These are phyloP conservation scores for Cryptococcus sp. DNA, from an alignment of 1,284 basidiomycete genomes.

Conservation along the genomic window DNA sequence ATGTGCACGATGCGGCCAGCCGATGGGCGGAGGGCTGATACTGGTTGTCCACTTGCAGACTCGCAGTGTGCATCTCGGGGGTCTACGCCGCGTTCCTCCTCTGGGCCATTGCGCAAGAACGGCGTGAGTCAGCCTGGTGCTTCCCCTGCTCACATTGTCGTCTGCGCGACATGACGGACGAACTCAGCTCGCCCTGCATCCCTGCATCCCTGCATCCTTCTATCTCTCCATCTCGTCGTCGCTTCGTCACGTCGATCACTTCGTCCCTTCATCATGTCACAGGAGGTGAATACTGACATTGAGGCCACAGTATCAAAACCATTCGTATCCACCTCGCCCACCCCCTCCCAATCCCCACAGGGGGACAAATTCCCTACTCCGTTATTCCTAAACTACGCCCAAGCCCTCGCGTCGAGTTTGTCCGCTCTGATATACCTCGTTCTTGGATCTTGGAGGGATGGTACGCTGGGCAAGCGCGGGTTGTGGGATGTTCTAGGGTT, in stretches of 20 bases:
- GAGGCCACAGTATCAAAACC: constrained; percentile 72
- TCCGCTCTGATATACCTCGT: constrained; percentile 79
- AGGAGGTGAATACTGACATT: too few species aligned
- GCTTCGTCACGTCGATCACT: too few species aligned
- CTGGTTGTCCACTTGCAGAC: constrained; percentile 20
- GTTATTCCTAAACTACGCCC: constrained; percentile 82
- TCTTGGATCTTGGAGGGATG: constrained; percentile 48
- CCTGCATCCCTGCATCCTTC: not conserved
- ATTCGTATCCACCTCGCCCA: constrained; percentile 65
- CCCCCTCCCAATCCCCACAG: constrained; percentile 41
- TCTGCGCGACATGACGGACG: not conserved
- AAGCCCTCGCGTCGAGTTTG: constrained; percentile 76
- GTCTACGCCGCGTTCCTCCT: constrained; percentile 59
- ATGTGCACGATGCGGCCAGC: not conserved
- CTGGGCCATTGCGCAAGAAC: constrained; percentile 90
- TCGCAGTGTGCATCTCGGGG: constrained; percentile 50
- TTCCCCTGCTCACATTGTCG: not conserved
- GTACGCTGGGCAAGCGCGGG: constrained; percentile 1
- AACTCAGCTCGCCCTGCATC: not conserved
- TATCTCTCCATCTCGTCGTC: too few species aligned
- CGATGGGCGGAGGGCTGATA: not conserved
- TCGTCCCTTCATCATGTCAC: too few species aligned
- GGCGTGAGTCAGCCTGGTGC: constrained; percentile 60
- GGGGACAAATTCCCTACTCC: constrained; percentile 83
- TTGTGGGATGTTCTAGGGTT: constrained; percentile 30